These are phyloP conservation scores for Ceratobasidium sp. DNA, from an alignment of 1,284 basidiomycete species.

Conservation along the genomic window DNA sequence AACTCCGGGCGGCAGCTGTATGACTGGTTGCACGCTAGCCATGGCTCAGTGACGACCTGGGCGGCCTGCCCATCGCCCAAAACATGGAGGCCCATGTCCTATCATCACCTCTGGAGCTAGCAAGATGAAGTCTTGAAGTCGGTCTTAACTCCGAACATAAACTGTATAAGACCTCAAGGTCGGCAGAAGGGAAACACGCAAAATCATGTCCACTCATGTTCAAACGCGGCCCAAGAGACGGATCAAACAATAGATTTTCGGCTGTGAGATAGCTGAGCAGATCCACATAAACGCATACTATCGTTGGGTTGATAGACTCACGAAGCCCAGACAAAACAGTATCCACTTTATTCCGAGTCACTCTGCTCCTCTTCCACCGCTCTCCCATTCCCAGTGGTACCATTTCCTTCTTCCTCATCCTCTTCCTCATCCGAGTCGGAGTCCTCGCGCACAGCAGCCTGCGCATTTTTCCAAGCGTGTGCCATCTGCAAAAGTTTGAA, in stretches of 20 bases:
- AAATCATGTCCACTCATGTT: neutral
- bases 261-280: neutral
- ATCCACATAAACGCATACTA: neutral
- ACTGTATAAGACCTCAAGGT: constrained; percentile 17
- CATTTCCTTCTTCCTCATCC: constrained; percentile 48
- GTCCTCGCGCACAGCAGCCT: constrained; percentile 56
- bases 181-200: no score
- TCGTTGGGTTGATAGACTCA: neutral
- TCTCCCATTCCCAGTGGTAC: constrained; percentile 37
- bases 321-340: neutral
- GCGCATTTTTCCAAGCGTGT: constrained; percentile 80
- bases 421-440: constrained; percentile 49
- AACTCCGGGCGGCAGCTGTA: constrained; percentile 3
- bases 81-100: neutral
- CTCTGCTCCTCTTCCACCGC: constrained; percentile 7
- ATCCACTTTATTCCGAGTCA: constrained; percentile 7
- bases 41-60: neutral
- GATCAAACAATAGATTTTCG: neutral
- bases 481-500: constrained; percentile 96
- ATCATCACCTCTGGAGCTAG: neutral
- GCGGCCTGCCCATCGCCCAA: constrained; percentile 1
- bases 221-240: neutral
- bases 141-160: constrained; percentile 25
- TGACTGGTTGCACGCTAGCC: neutral
- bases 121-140: constrained; percentile 12